These are phyloP conservation scores for Trametes pubescens DNA, from an alignment of 1,284 basidiomycete species.

Conservation along the genomic window DNA sequence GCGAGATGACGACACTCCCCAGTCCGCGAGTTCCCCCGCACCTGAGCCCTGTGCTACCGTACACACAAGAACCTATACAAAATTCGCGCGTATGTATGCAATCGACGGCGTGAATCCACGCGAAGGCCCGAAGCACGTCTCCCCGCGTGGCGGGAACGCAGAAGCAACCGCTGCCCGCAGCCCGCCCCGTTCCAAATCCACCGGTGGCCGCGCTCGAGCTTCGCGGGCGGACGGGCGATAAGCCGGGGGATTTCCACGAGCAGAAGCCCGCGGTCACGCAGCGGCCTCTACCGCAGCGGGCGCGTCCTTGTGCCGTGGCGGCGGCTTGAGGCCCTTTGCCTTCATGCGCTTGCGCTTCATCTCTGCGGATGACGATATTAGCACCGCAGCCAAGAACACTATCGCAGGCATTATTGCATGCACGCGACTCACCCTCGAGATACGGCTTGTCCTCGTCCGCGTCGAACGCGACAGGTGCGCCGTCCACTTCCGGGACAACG, in stretches of 20 bases:
- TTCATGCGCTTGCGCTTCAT: slow-evolving; percentile 77
- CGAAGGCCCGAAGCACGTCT: slow-evolving; percentile 10
- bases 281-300: slow-evolving; percentile 33
- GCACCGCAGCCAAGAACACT: not conserved
- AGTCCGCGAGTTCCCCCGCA: not conserved
- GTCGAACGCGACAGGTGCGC: slow-evolving; percentile 57
- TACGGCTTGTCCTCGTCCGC: slow-evolving; percentile 74
- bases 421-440: slow-evolving; percentile 65
- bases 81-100: not conserved
- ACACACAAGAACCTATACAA: too few species aligned
- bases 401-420: not conserved
- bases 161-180: not conserved
- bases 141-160: not conserved
- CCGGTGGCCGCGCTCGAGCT: not conserved
- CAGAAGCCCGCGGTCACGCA: slow-evolving; percentile 25
- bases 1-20: slow-evolving; percentile 14
- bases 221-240: not conserved
- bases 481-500: slow-evolving; percentile 39
- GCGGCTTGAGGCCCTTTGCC: slow-evolving; percentile 74
- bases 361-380: slow-evolving; percentile 52
- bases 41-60: not conserved
- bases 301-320: slow-evolving; percentile 50
- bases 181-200: not conserved
- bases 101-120: not conserved
- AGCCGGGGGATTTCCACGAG: not conserved